phyloP scores from a whole-genome alignment of 768 basidiomycete species.

The Lactifluus subvellereus region DNA sequence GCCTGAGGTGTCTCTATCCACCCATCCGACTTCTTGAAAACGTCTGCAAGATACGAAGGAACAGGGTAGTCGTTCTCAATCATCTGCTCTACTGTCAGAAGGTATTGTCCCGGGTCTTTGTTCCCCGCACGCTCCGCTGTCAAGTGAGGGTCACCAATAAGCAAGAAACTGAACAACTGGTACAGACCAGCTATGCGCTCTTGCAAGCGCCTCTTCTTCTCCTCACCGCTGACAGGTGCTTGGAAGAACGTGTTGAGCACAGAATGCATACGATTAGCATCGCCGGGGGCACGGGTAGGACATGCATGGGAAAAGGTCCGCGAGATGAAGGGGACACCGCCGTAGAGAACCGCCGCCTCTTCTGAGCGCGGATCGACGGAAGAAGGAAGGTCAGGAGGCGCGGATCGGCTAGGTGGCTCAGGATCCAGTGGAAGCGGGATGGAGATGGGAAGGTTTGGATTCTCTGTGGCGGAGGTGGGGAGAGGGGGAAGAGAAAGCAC shows the following conservation, averaged over 20 bases:
- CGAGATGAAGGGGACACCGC: constrained; percentile 57
- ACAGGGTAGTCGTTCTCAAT: constrained; percentile 90
- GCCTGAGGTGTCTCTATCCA: constrained; percentile 80
- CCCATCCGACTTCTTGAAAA: constrained; percentile 55
- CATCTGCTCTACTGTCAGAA: constrained; percentile 81
- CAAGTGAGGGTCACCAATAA: neutral
- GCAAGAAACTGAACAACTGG: neutral
- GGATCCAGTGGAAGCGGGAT: constrained; percentile 39
- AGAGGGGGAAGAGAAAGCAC: constrained; percentile 65
- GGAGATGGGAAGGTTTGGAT: constrained; percentile 50
- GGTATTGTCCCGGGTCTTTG: constrained; percentile 61
- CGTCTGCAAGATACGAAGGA: constrained; percentile 76
- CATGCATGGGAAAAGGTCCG: constrained; percentile 88
- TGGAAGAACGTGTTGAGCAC: constrained; percentile 80
- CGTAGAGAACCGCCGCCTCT: constrained; percentile 23
- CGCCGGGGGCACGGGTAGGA: constrained; percentile 90
- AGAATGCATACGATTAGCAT: constrained; percentile 77
- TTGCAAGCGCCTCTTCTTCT: constrained; percentile 62
- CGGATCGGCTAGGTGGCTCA: neutral
- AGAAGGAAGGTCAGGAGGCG: constrained; percentile 23
- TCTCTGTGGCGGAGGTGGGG: constrained; percentile 59
- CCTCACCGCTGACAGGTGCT: constrained; percentile 69
- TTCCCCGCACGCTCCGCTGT: constrained; percentile 57
- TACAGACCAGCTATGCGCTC: constrained; percentile 38
- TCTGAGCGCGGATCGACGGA: constrained; percentile 14